Conservation (phyloP, 2,329 filamentous ascomycete species). For the Rhinocladiella mackenziei region DNA sequence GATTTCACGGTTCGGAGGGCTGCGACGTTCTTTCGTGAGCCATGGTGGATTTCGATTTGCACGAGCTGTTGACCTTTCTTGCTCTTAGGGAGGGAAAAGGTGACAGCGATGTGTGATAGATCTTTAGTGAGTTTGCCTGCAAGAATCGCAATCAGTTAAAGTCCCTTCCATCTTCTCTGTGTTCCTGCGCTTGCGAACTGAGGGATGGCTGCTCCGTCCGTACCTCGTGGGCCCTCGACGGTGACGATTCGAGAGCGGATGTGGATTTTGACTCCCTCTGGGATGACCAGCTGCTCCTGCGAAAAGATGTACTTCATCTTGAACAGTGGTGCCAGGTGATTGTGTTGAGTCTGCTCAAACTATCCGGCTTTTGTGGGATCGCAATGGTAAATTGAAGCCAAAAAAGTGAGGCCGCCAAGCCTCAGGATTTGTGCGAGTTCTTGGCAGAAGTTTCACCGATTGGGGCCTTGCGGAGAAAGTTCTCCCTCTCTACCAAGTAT, state of each 20-base stretch:
- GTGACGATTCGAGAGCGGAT: constrained; percentile 97
- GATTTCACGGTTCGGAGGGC: constrained; percentile 97
- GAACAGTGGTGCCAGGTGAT: constrained; percentile 45
- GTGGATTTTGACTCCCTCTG: constrained; percentile 94
- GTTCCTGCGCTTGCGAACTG: constrained; percentile 2
- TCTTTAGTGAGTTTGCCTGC: constrained; percentile 94
- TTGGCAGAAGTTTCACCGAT: too few species aligned
- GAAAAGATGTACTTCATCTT: constrained; percentile 99
- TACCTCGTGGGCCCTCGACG: constrained; percentile 93
- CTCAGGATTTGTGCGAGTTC: constrained; percentile 3
- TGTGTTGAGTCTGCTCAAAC: constrained; percentile 6
- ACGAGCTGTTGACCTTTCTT: constrained; percentile 51
- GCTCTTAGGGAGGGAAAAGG: constrained; percentile 84
- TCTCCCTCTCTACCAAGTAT: too few species aligned
- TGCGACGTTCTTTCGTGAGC: constrained; percentile 94
- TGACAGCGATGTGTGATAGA: constrained; percentile 92
- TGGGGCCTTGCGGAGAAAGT: too few species aligned
- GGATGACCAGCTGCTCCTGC: constrained; percentile 90
- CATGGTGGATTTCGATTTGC: constrained; percentile 98
- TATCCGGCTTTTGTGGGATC: too few species aligned
- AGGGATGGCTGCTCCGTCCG: constrained; percentile 29
- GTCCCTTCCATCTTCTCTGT: not conserved
- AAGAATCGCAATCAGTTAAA: constrained; percentile 15
- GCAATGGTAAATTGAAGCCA: too few species aligned
- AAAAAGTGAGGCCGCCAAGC: too few species aligned